Evolutionary conservation across 345 rosid species (phyloP).

Genomic region (Balakata baccata): DNA sequence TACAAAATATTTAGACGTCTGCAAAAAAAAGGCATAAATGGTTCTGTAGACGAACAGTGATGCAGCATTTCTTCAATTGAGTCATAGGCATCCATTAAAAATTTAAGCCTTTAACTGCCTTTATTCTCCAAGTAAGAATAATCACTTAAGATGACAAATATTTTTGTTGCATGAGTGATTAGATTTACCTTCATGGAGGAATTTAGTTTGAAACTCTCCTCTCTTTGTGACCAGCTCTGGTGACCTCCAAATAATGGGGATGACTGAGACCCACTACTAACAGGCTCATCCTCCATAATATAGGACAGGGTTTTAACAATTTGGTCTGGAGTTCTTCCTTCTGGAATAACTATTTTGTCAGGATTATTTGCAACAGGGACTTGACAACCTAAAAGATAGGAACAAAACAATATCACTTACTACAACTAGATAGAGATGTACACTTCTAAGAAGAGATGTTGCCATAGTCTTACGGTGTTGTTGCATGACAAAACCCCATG

Average conservation of each 20-base stretch:
- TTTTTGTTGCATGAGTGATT: background rate
- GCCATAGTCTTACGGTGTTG: constrained; percentile 67
- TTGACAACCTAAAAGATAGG: constrained; percentile 58
- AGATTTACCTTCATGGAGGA: constrained; percentile 69
- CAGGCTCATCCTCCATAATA: constrained; percentile 51
- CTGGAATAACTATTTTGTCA: constrained; percentile 61
- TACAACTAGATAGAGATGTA: constrained; percentile 12
- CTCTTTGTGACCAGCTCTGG: constrained; percentile 76
- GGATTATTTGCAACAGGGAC: constrained; percentile 67
- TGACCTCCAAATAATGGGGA: constrained; percentile 83
- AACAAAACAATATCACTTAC: constrained; percentile 15
- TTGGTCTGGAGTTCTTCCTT: constrained; percentile 49
- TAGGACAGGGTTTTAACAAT: constrained; percentile 57
- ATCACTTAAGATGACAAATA: background rate
- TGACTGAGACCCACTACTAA: constrained; percentile 37
- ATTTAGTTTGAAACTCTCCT: constrained; percentile 67
- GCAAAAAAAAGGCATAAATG: background rate
- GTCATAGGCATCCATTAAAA: background rate
- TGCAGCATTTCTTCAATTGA: background rate
- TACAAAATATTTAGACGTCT: background rate
- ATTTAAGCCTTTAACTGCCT: background rate
- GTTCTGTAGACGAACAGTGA: background rate
- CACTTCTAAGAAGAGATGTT: constrained; percentile 22
- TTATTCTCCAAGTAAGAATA: background rate
- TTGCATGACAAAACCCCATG: constrained; percentile 68